Evolutionary conservation across 2,329 filamentous ascomycete species (phyloP).

Genomic region (Colletotrichum navitas): DNA sequence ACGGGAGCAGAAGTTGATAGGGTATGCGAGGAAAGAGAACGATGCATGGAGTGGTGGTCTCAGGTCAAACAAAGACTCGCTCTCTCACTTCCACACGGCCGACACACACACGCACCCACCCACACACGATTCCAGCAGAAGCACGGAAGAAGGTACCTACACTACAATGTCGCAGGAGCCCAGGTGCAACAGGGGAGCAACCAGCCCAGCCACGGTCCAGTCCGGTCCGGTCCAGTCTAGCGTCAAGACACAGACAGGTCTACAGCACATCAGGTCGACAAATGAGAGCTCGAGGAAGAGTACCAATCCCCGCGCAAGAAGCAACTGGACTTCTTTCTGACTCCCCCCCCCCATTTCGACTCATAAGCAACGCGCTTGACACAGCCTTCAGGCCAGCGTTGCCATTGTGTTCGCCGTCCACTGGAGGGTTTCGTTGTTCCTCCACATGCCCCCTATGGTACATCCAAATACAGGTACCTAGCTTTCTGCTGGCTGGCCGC

Average conservation of each 20-base stretch:
- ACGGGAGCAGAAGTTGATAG: conserved; percentile 23
- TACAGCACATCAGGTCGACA: conserved; percentile 21
- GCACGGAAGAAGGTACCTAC: neutral
- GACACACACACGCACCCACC: neutral
- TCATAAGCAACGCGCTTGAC: neutral
- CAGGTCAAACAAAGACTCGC: conserved; percentile 24
- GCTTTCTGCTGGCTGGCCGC: neutral
- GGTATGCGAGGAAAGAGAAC: conserved; percentile 16
- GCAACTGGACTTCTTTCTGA: neutral
- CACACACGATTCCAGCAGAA: conserved; percentile 10
- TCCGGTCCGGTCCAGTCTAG: conserved; percentile 35
- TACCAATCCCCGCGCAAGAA: conserved; percentile 11
- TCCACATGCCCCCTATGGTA: neutral
- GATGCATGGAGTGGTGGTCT: conserved; percentile 2
- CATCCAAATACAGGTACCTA: neutral
- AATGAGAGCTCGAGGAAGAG: conserved; percentile 31
- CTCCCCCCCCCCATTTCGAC: neutral
- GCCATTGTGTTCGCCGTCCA: neutral
- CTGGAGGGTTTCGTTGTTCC: neutral
- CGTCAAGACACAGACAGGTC: conserved; percentile 23
- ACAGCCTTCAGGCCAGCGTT: neutral
- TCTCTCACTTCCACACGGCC: neutral
- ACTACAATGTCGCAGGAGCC: neutral
- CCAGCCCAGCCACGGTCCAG: conserved; percentile 28
- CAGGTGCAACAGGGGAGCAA: conserved; percentile 2